phyloP scores from a whole-genome alignment of 495 filamentous ascomycete species.

The Annulohypoxylon stygium region DNA sequence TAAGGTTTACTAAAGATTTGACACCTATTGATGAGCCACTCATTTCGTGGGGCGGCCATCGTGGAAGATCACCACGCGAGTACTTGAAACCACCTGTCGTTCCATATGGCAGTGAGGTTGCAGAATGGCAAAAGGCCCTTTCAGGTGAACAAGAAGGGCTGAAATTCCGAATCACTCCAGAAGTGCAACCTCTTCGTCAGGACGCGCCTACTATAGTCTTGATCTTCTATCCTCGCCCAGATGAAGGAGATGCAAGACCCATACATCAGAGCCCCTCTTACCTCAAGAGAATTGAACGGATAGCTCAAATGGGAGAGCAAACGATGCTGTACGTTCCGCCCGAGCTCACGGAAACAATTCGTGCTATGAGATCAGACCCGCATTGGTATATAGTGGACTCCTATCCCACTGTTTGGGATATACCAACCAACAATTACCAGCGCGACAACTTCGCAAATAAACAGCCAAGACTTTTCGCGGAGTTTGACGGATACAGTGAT shows the following conservation, averaged over 20 bases:
- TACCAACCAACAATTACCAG: constrained; percentile 44
- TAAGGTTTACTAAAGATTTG: constrained; percentile 27
- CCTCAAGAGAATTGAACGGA: constrained; percentile 41
- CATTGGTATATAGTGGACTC: constrained; percentile 41
- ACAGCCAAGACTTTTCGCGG: constrained; percentile 40
- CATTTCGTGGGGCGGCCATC: constrained; percentile 37
- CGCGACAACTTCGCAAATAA: constrained; percentile 39
- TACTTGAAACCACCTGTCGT: constrained; percentile 29
- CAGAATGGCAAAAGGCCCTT: constrained; percentile 36
- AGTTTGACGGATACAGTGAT: constrained; percentile 55
- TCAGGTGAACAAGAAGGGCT: constrained; percentile 19
- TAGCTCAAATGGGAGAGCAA: constrained; percentile 43
- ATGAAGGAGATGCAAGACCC: constrained; percentile 31
- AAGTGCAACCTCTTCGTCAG: constrained; percentile 25
- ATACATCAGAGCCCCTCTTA: constrained; percentile 38
- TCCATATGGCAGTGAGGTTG: constrained; percentile 30
- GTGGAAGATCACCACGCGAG: constrained; percentile 36
- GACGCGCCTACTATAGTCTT: constrained; percentile 40
- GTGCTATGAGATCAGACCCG: constrained; percentile 29
- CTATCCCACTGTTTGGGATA: constrained; percentile 43
- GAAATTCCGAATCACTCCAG: constrained; percentile 18
- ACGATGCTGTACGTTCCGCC: constrained; percentile 42
- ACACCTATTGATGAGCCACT: constrained; percentile 39
- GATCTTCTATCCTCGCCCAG: constrained; percentile 42
- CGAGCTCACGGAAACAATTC: constrained; percentile 28